Evolutionary conservation across 2,329 filamentous ascomycete species (phyloP), one percentile per base, ranked within the genome.

Genomic region (Atkinsonella hypoxylon): DNA sequence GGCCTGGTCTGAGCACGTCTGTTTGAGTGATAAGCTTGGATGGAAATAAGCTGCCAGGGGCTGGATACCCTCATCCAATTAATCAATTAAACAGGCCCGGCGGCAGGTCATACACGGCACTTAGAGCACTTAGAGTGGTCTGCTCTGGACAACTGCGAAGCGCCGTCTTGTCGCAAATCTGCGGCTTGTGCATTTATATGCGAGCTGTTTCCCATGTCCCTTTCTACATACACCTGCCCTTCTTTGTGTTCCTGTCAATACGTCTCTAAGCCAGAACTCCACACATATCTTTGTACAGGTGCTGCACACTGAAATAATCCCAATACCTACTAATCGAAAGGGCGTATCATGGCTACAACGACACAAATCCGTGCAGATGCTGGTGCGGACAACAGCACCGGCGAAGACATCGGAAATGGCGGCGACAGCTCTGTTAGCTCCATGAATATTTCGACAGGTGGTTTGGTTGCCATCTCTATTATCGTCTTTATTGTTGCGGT

Each of bases 401-500:
- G 79, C 53, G 71, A 69, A 54, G 77, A 77, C 34, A 77, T 74
- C 15, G 87, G 87, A 22, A 85, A 86, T 15, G 76, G 79, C 38
- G 86, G 87, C 17, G 66, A 73, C 15, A 78, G 75, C 54, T 73
- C 74, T 20, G 63, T 18, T 15, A 53, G 61, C 54, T 78, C 76
- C 15, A 75, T 85, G 57, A 72, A 72, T 38, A 67, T 93, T 20
- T 87, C 84, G 2, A 79, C 74, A 38, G 84, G 83, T 18, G 87
- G 77, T 13, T 71, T 89, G 59, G 75, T 87, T 52, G 86, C 85
- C 45, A 89, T 93, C 57, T 81, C 88, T 51, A 73, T 87, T 12
- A 78, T 89, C 3, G 85, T 89, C 5, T 78, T 79, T 10, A 64
- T 78, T 12, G 80, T 87, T 9, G 76, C 81, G 36, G 70, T 89